Evolutionary conservation across 331 rosid species (phyloP), one percentile per base, ranked within the genome.

Genomic region (Malus hybrid): DNA sequence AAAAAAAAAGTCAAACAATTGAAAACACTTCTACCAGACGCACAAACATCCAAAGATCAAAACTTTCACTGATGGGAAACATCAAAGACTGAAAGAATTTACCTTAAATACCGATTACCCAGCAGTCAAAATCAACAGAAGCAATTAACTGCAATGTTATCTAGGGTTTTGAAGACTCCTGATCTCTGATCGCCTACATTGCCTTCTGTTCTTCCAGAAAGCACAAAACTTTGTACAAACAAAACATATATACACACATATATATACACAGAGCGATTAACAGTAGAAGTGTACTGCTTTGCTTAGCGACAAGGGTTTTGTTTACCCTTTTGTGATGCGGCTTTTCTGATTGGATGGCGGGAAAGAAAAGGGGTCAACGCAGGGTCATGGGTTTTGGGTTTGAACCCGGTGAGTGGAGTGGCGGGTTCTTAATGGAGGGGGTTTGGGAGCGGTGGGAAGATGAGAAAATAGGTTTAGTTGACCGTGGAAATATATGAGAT

Each of bases 231-330:
- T n/a, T 0, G 53, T 32, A 55, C 28, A 29, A 70, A 52, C 26
- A 14, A 52, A 52, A 55, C 60, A 53, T 3, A 13, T 26, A 57
- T 2, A 70, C 24, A 55, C 6, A n/a, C 19, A 52, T 6, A 56
- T 11, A 12, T 18, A 52, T 6, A 71, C 5, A 36, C 75, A 62
- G 16, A 6, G 52, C n/a, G 44, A 6, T n/a, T 26, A 75, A 63
- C 24, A 9, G 72, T 55, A 52, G 28, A 16, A 34, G 50, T 15
- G 20, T n/a, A 55, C 46, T 16, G 56, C 50, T 64, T 75, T 53
- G 66, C 79, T 75, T 75, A 75, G 55, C n/a, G 56, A 34, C 16
- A 52, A 75, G 57, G 60, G 53, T 75, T 66, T 66, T 7, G 50
- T 66, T 15, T 10, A 24, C 55, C 32, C n/a, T 52, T 48, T 16